Evolutionary conservation across 331 rosid species (phyloP), one percentile per base, ranked within the genome.

Genomic region (Quercus phellos): DNA sequence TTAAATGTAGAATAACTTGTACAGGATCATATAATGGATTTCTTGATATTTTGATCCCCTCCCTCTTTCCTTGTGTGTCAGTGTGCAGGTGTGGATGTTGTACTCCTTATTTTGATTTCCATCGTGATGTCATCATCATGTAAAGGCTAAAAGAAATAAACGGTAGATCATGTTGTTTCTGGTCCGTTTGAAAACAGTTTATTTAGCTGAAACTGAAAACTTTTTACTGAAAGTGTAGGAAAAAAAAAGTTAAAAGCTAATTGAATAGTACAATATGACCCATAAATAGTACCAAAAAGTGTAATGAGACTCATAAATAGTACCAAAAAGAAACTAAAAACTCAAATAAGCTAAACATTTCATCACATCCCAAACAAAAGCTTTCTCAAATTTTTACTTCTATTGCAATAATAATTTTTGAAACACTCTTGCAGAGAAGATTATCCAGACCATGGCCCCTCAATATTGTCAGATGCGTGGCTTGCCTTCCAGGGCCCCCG

Each of bases 381-480:
- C 58, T 73, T 79, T 43, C 51, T 66, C 26, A 34, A 73, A 51
- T 53, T 42, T 38, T 59, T 67, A 38, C 67, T 72, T 6, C 12
- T 77, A 35, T 60, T 32, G 6, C 32, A 17, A 6, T 75, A 46
- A 73, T 74, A 0, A 71, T 63, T 67, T 27, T 67, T 76, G 70
- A 55, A 18, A 50, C 78, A 12, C 13, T 77, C 68, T 85, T 84
- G 54, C 90, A 94, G 97, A n/a, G 81, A 80, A 71, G 87, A 77
- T 56, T 92, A 87, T 84, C 94, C 97, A 6, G 88, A 85, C 68
- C 71, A 35, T 8, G 91, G 94, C 14, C 94, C 97, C 4, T 92
- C 95, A 0, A 89, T 94, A 84, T 68, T 92, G 76, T 94, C 97
- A 77, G 97, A 88, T 78, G 94, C 97, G 34, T 94, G 97, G 99